Percentiles rank a stretch among this genome's conserved stretches.
These are phyloP conservation scores for Lactarius deliciosus DNA, from an alignment of 768 basidiomycete genomes.

Conservation along the genomic window DNA sequence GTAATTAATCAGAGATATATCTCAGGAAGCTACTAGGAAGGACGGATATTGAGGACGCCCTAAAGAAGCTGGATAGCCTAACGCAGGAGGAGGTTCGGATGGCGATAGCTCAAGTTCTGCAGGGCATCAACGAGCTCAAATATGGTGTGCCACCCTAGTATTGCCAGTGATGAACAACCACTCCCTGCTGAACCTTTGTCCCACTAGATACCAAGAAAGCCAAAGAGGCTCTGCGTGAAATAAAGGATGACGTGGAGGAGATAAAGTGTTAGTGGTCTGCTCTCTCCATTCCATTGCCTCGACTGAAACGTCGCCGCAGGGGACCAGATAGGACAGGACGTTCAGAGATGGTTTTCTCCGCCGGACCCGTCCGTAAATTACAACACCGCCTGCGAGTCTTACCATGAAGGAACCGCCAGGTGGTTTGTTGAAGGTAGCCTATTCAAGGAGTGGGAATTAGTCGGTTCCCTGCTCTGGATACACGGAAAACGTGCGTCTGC, in stretches of 20 bases:
- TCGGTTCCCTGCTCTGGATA: neutral
- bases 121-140: no score
- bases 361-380: constrained; percentile 2
- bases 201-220: neutral
- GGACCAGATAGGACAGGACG: neutral
- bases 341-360: neutral
- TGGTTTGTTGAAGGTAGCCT: neutral
- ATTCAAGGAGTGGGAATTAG: neutral
- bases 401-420: neutral
- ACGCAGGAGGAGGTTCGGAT: neutral
- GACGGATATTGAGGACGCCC: neutral
- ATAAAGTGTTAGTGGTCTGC: neutral
- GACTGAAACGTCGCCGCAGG: neutral
- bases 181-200: neutral
- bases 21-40: neutral
- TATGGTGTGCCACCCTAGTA: neutral
- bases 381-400: neutral
- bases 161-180: neutral
- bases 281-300: no score
- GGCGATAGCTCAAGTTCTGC: neutral
- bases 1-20: neutral
- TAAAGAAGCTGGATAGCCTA: neutral
- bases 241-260: neutral
- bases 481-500: neutral
- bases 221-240: neutral